phyloP scores from a whole-genome alignment of 2,329 filamentous ascomycete species.

The Epichloe coenophiala region DNA sequence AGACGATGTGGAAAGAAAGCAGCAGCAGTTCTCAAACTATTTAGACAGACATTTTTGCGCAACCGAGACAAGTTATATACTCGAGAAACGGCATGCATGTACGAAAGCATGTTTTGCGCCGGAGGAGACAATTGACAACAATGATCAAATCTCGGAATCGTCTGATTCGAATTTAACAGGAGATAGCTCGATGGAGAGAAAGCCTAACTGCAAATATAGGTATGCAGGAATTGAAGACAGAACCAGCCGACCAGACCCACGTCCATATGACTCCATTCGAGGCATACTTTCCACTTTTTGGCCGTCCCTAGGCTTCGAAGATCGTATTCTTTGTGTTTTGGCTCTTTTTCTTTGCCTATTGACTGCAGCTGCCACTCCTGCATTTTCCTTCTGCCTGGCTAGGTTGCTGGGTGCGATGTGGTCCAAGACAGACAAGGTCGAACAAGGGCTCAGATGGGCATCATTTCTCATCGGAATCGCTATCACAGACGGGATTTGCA shows the following conservation, averaged over 20 bases:
- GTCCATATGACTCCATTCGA: background rate
- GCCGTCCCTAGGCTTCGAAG: constrained; percentile 41
- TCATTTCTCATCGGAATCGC: constrained; percentile 56
- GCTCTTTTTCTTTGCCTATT: constrained; percentile 49
- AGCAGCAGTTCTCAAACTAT: constrained; percentile 3
- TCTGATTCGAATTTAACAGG: background rate
- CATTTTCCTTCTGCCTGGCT: constrained; percentile 65
- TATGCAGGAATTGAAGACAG: background rate
- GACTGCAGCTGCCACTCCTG: constrained; percentile 54
- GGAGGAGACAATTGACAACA: background rate
- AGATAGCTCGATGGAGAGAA: background rate
- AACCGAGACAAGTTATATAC: background rate
- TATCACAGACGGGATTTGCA: constrained; percentile 48
- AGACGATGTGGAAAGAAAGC: background rate
- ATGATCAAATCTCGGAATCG: background rate
- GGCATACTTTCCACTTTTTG: constrained; percentile 46
- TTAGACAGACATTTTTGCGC: constrained; percentile 1
- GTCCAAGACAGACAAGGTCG: constrained; percentile 30
- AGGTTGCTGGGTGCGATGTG: constrained; percentile 61
- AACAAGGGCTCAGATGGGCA: constrained; percentile 51
- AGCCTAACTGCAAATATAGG: background rate
- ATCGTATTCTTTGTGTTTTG: constrained; percentile 41
- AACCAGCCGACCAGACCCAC: background rate
- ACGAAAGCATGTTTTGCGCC: background rate
- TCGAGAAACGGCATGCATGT: background rate